A percentile compares a stretch with the other conserved stretches of the same genome.
Conservation (phyloP, 805 yeast species). For the Suhomyces sp. region DNA sequence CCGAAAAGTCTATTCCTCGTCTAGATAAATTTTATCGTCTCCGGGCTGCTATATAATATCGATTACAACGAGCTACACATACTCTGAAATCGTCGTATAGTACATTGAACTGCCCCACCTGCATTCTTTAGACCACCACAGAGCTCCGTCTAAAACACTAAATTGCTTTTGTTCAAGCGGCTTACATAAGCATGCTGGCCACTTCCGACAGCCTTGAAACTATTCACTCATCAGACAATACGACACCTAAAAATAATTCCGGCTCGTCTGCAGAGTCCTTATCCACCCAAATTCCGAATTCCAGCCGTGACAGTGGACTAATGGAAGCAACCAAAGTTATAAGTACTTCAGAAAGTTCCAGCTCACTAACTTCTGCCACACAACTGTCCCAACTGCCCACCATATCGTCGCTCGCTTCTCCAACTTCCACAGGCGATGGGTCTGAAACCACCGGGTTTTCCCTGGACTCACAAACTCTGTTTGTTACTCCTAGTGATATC, state of each 20-base stretch:
- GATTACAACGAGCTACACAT: neutral
- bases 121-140: neutral
- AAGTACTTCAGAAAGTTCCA: neutral
- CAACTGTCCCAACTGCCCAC: constrained; percentile 4
- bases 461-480: neutral
- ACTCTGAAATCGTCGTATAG: neutral
- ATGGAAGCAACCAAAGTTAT: neutral
- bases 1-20: neutral
- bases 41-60: neutral
- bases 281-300: neutral
- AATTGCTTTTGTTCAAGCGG: neutral
- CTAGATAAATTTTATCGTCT: neutral
- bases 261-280: neutral
- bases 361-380: neutral
- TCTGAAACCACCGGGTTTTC: neutral
- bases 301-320: neutral
- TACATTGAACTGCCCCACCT: neutral
- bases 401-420: constrained; percentile 4
- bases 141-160: neutral
- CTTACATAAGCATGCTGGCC: neutral
- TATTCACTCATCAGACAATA: neutral
- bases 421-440: neutral
- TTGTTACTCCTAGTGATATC: constrained; percentile 1
- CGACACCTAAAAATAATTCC: neutral
- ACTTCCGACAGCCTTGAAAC: neutral